phyloP scores from a whole-genome alignment of 768 basidiomycete genomes.

The Cubamyces sp. region DNA sequence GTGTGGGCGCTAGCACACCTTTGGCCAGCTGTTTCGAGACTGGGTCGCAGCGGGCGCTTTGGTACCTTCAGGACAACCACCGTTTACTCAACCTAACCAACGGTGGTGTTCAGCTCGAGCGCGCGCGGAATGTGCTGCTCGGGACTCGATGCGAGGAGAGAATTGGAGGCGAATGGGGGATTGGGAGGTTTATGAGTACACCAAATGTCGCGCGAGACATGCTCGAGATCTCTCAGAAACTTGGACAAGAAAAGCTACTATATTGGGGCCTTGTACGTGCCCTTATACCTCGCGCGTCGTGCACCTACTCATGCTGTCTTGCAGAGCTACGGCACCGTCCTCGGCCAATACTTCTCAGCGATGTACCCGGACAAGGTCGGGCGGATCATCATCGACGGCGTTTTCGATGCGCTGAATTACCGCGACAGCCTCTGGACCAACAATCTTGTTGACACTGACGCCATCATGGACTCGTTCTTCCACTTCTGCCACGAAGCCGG shows the following conservation, averaged over 20 bases:
- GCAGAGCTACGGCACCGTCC: conserved; percentile 26
- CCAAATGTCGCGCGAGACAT: conserved; percentile 37
- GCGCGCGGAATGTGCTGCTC: conserved; percentile 14
- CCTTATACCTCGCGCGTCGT: background rate
- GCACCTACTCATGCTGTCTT: background rate
- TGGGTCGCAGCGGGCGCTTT: conserved; percentile 14
- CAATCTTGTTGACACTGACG: conserved; percentile 33
- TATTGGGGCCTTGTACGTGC: conserved; percentile 36
- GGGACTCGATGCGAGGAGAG: conserved; percentile 16
- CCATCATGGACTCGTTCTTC: conserved; percentile 23
- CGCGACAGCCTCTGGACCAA: conserved; percentile 25
- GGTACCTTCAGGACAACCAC: conserved; percentile 14
- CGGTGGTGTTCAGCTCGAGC: conserved; percentile 1
- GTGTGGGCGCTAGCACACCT: conserved; percentile 27
- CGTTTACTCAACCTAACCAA: conserved; percentile 20
- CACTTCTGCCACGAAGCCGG: conserved; percentile 32
- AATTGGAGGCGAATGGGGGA: conserved; percentile 25
- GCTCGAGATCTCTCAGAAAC: conserved; percentile 34
- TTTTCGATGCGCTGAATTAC: conserved; percentile 33
- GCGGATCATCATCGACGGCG: conserved; percentile 37
- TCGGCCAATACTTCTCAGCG: conserved; percentile 34
- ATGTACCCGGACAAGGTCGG: conserved; percentile 40
- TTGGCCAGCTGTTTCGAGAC: conserved; percentile 20
- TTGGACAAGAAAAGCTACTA: conserved; percentile 35
- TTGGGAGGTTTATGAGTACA: conserved; percentile 33